Percentiles rank a stretch among this genome's conserved stretches.
Evolutionary conservation across 345 rosid species (phyloP).

Genomic region (Erucastrum elatum): DNA sequence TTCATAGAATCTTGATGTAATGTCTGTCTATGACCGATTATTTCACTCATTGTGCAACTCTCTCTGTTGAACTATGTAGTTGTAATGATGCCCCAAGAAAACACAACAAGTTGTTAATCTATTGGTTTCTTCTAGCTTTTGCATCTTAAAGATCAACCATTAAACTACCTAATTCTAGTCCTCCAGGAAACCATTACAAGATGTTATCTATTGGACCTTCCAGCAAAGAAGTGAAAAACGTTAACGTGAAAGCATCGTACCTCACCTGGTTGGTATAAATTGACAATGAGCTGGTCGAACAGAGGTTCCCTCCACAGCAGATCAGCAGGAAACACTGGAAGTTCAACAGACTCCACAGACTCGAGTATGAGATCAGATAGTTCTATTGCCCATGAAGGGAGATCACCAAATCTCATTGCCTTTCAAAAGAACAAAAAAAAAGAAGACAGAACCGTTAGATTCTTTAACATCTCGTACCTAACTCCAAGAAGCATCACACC

Average conservation of each 20-base stretch:
- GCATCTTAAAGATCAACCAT: background rate
- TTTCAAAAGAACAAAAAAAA: slow-evolving; percentile 6
- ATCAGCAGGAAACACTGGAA: slow-evolving; percentile 52
- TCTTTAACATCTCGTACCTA: background rate
- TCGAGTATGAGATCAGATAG: slow-evolving; percentile 57
- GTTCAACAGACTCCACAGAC: slow-evolving; percentile 37
- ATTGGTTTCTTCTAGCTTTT: background rate
- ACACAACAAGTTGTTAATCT: background rate
- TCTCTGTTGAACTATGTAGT: background rate
- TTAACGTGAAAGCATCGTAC: slow-evolving; percentile 44
- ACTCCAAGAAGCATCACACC: slow-evolving; percentile 4
- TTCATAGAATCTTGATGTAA: background rate
- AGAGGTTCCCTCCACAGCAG: slow-evolving; percentile 74
- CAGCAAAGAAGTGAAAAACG: background rate
- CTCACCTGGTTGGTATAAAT: slow-evolving; percentile 84
- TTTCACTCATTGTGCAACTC: background rate
- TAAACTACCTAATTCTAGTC: background rate
- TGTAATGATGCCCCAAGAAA: background rate
- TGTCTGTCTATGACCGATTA: background rate
- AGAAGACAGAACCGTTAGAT: background rate
- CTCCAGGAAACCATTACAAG: background rate
- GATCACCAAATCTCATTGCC: slow-evolving; percentile 96
- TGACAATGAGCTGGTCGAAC: slow-evolving; percentile 79
- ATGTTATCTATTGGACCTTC: background rate
- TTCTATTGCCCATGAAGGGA: slow-evolving; percentile 72